Conservation (phyloP, 2,329 filamentous ascomycete genomes). For the Verticillium nonalfalfae region DNA sequence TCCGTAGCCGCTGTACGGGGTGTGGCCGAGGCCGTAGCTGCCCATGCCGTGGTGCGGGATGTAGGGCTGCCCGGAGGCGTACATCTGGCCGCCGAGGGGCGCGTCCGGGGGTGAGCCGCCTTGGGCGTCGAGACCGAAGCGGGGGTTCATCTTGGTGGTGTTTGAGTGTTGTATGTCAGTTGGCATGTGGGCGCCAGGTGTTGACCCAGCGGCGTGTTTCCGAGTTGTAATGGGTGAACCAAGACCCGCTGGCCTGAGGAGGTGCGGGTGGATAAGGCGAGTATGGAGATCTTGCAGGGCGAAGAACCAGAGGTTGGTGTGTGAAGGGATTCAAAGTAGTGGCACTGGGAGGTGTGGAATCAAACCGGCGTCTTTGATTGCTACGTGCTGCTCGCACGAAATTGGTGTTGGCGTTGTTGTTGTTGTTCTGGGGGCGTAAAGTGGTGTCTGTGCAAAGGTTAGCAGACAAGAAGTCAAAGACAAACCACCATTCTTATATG, state of each 20-base stretch:
- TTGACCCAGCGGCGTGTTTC: slow-evolving; percentile 17
- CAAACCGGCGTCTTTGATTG: neutral
- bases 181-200: slow-evolving; percentile 23
- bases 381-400: neutral
- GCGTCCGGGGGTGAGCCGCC: slow-evolving; percentile 20
- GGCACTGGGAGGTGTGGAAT: neutral
- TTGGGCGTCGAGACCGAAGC: slow-evolving; percentile 28
- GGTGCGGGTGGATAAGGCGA: neutral
- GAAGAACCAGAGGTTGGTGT: neutral
- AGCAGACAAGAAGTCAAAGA: neutral
- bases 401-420: too few relatives aligned
- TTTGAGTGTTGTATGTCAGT: neutral
- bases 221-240: slow-evolving; percentile 14
- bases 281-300: neutral
- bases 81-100: slow-evolving; percentile 20
- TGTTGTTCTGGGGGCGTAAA: neutral
- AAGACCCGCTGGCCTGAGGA: slow-evolving; percentile 10
- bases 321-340: neutral
- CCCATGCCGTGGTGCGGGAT: slow-evolving; percentile 24
- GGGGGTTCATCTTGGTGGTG: slow-evolving; percentile 21
- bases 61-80: slow-evolving; percentile 28
- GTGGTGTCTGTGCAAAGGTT: neutral
- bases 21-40: neutral
- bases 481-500: neutral
- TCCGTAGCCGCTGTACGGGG: neutral